Percentiles rank a stretch among this genome's conserved stretches.
Evolutionary conservation across 192 early-diverging fungal species (phyloP).

Genomic region (Gamsiella multidivaricata): DNA sequence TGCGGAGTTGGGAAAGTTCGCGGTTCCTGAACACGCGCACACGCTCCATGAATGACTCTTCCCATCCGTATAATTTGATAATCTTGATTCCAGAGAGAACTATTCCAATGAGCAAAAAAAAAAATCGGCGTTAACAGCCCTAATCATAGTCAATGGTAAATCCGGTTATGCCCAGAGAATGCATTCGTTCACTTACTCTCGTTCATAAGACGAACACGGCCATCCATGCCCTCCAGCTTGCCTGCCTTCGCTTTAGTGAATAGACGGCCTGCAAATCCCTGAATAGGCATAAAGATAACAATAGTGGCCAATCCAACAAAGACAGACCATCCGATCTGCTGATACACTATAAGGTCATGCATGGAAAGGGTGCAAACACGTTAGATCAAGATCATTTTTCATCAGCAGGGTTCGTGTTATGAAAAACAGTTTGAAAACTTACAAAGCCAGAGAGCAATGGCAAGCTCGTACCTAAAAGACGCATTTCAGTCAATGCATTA

Average conservation of each 20-base stretch:
- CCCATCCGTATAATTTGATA: conserved; percentile 58
- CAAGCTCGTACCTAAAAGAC: conserved; percentile 22
- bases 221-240: conserved; percentile 46
- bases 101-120: neutral
- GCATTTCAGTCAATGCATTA: neutral
- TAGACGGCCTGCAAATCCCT: conserved; percentile 18
- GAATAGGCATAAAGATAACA: conserved; percentile 18
- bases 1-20: conserved; percentile 10
- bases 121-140: neutral
- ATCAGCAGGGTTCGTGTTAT: too few relatives aligned
- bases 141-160: too few relatives aligned
- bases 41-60: conserved; percentile 33
- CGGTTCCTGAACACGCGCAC: conserved; percentile 24
- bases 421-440: too few relatives aligned
- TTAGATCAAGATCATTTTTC: too few relatives aligned
- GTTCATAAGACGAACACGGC: conserved; percentile 55
- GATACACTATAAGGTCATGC: conserved; percentile 9
- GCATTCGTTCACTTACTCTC: conserved; percentile 31
- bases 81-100: conserved; percentile 57
- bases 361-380: neutral
- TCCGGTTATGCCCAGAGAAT: neutral
- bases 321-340: conserved; percentile 41
- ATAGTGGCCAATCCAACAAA: conserved; percentile 33
- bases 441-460: conserved; percentile 45
- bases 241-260: conserved; percentile 23